Evolutionary conservation across 805 yeast species (phyloP), one percentile per base, ranked within the genome.

Genomic region (Candida yuanshanica): DNA sequence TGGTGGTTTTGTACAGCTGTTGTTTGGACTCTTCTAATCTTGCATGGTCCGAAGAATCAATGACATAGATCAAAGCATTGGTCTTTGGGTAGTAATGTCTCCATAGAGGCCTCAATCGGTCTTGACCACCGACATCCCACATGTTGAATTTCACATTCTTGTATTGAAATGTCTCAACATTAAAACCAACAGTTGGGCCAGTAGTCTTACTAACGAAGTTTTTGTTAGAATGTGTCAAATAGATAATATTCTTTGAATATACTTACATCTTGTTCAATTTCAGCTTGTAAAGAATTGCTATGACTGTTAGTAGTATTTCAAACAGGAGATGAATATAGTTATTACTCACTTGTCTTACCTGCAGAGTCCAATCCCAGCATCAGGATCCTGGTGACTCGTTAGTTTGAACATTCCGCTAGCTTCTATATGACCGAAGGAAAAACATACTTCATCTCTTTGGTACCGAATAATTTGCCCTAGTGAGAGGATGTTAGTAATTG

Each of bases 101-200:
- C 97, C 98, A 90, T 44, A 90, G 70, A 0, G 95, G 95, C 58
- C 96, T 77, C 52, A 89, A 77, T 62, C 95, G 72, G 56, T 85
- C 95, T 68, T 88, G 97, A 60, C 96, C 97, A 66, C 97, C 97
- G 46, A 93, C 93, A 63, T 86, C 95, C 95, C 95, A 86, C 59
- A 86, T 89, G 46, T 88, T 87, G 67, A 86, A 84, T 42, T 84
- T 80, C 44, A 85, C 81, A 61, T 84, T 84, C 60, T 81, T 83
- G 63, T 82, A 85, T 43, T 83, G 79, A 47, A 86, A 86, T 4
- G 91, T 83, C 63, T 86, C 95, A 37, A 86, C 93, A 64, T 90
- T 90, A 68, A 90, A 90, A 2, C 96, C 96, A 18, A 88, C 95
- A 0, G 96, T 90, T 18, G 96, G 96, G 5, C 88, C 93, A 0